Evolutionary conservation across 2,329 filamentous ascomycete genomes (phyloP).

Genomic region (Tolypocladium sp.): DNA sequence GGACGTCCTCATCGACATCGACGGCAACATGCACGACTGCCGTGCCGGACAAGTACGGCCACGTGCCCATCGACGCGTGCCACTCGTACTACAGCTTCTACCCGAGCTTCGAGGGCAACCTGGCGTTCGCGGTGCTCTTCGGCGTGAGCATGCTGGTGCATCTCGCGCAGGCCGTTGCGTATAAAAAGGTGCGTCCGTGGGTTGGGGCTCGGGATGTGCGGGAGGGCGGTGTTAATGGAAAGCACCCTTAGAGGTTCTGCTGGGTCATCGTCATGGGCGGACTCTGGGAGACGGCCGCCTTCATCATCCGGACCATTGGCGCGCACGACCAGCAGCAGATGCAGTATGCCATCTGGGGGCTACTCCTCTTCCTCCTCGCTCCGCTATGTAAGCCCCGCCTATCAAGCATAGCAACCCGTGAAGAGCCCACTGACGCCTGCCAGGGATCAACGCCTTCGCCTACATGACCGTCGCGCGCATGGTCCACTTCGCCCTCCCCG

Average conservation of each 20-base stretch:
- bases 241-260: conserved; percentile 10
- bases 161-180: conserved; percentile 16
- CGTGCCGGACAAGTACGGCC: conserved; percentile 20
- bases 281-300: conserved; percentile 28
- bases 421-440: background rate
- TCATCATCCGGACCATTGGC: conserved; percentile 24
- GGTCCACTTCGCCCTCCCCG: conserved; percentile 27
- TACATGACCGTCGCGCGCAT: conserved; percentile 34
- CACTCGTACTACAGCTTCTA: conserved; percentile 22
- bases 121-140: conserved; percentile 21
- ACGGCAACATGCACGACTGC: conserved; percentile 17
- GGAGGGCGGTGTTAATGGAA: background rate
- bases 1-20: background rate
- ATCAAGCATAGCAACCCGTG: background rate
- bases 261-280: conserved; percentile 32
- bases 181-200: conserved; percentile 16
- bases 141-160: conserved; percentile 17
- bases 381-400: conserved; percentile 23
- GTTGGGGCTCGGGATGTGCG: background rate
- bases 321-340: conserved; percentile 26
- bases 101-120: conserved; percentile 22
- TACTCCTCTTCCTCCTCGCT: conserved; percentile 29
- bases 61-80: conserved; percentile 20
- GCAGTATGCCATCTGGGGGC: conserved; percentile 18
- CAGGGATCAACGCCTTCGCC: conserved; percentile 33